Evolutionary conservation across 352 stramenopile species (phyloP), one percentile per base, ranked within the genome.

Genomic region (Aphanomyces euteiches): DNA sequence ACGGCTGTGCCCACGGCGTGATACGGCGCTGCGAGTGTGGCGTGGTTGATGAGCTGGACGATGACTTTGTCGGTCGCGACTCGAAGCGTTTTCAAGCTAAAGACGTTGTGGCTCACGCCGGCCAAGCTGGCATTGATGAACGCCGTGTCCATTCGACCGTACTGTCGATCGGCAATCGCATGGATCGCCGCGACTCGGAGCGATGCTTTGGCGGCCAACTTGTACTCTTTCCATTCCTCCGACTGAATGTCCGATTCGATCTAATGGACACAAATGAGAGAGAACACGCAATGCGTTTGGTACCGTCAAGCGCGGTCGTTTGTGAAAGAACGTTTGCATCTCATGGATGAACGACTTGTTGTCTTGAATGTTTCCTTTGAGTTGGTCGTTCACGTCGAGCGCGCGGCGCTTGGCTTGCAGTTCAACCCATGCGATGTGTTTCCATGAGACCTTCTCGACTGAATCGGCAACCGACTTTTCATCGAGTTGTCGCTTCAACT

Each of bases 221-320:
- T 67, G 59, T 67, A 67, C 59, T 21, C 34, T 40, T 67, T 21
- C 59, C 59, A 67, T n/a, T 67, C 59, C 15, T 48, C 59, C 59
- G 43, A 56, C 38, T 56, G 41, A 8, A 48, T 37, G 59, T 56
- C 19, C 5, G 41, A 40, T n/a, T 67, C 59, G 41, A 40, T 67
- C 41, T 56, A 41, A 8, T 45, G 7, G 7, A 2, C 1, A 66
- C n/a, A 28, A 17, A 2, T 8, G 19, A 28, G 36, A 2, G 21
- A 38, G 45, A 36, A 53, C 59, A 0, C 34, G 19, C 28, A 28
- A 28, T 2, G 28, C 28, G 28, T 2, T 28, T 28, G 28, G 28
- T 28, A 67, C 59, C 59, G 41, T 48, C 40, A 56, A 50, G 17
- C 41, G 19, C 34, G 59, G 59, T 28, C 38, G 21, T 28, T 67